Conservation (phyloP, 2,329 filamentous ascomycete species). For the Juglanconis oblonga region DNA sequence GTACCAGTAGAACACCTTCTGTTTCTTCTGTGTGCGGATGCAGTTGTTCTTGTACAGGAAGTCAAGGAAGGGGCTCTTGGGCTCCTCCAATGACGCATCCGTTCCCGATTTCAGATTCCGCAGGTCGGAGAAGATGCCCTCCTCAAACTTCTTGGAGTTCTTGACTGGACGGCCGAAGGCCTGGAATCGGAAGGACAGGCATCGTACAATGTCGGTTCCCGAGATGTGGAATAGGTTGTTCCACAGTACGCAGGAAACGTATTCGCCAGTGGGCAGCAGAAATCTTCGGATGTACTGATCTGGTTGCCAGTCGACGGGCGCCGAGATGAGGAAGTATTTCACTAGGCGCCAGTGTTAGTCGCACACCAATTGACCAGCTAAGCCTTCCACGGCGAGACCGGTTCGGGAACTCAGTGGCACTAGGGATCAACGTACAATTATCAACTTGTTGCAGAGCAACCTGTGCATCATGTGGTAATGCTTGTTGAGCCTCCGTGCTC, state of each 20-base stretch:
- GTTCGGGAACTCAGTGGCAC: too few species aligned
- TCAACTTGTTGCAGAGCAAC: slow-evolving; percentile 97
- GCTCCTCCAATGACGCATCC: slow-evolving; percentile 96
- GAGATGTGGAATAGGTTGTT: slow-evolving; percentile 99
- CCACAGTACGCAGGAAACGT: slow-evolving; percentile 96
- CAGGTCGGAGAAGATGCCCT: slow-evolving; percentile 98
- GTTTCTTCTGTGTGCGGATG: slow-evolving; percentile 99
- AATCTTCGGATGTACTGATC: slow-evolving; percentile 97
- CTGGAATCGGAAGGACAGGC: slow-evolving; percentile 96
- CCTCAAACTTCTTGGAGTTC: slow-evolving; percentile 99
- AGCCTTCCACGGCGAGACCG: too few species aligned
- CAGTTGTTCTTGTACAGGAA: slow-evolving; percentile 99
- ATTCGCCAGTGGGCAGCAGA: slow-evolving; percentile 93
- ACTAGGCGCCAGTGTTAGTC: slow-evolving; percentile 52
- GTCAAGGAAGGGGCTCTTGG: slow-evolving; percentile 96
- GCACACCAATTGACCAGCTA: background rate
- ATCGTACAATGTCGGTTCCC: slow-evolving; percentile 97
- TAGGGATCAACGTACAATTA: slow-evolving; percentile 66
- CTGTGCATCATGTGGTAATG: slow-evolving; percentile 91
- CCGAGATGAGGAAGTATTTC: slow-evolving; percentile 99
- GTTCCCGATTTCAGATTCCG: slow-evolving; percentile 98
- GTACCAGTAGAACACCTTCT: slow-evolving; percentile 99
- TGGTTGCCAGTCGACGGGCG: slow-evolving; percentile 93
- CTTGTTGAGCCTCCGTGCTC: slow-evolving; percentile 94
- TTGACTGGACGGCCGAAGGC: slow-evolving; percentile 97